These are phyloP conservation scores for Ceratocystis alfenasii DNA, from an alignment of 2,329 filamentous ascomycete species.

Conservation along the genomic window DNA sequence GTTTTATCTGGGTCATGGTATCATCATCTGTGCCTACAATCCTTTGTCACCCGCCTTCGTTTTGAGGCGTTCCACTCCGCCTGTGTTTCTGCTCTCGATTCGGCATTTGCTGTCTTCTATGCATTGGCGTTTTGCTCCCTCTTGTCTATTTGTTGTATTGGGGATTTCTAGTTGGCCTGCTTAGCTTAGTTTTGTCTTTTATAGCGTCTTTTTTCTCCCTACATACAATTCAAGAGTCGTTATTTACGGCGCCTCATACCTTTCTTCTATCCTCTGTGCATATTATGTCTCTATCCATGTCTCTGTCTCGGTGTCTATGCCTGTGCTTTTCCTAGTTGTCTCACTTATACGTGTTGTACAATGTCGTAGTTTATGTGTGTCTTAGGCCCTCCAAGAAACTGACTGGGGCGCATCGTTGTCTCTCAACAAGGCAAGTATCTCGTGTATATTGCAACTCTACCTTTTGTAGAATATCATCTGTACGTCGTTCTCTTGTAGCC, in stretches of 20 bases:
- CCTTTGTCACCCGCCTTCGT: not conserved
- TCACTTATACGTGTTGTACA: not conserved
- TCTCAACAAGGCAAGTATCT: not conserved
- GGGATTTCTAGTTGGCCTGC: not conserved
- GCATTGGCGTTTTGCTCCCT: not conserved
- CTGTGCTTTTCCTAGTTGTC: not conserved
- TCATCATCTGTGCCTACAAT: not conserved
- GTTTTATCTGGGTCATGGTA: conserved; percentile 2
- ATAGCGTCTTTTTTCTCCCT: not conserved
- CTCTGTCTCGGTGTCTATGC: not conserved
- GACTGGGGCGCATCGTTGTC: not conserved
- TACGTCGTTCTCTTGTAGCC: too few relatives aligned
- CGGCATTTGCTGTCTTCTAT: not conserved
- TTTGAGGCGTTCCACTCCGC: not conserved
- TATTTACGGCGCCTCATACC: not conserved
- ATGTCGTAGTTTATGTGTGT: not conserved
- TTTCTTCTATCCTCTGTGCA: not conserved
- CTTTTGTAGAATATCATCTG: too few relatives aligned
- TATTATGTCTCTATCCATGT: not conserved
- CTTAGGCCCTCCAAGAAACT: not conserved
- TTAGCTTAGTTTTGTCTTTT: not conserved
- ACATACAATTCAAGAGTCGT: not conserved
- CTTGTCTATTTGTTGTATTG: not conserved
- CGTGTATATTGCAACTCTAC: not conserved
- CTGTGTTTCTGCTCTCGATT: not conserved